Conservation (phyloP, 164 flowering plant genomes). For the Magnolia sinica region DNA sequence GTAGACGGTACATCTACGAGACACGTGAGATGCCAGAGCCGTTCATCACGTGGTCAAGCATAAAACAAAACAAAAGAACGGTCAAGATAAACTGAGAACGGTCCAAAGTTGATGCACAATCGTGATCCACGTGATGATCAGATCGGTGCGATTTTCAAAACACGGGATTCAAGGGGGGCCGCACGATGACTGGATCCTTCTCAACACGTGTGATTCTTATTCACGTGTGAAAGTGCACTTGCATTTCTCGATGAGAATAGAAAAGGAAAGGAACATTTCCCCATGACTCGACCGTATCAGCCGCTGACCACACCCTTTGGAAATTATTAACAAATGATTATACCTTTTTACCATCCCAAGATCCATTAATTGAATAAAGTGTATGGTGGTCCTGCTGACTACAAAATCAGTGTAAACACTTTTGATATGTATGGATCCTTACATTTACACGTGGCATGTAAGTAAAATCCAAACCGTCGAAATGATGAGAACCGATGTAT, state of each 20-base stretch:
- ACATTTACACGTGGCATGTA: too few relatives aligned
- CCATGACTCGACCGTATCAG: conserved; percentile 75
- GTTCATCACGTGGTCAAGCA: too few relatives aligned
- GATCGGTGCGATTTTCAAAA: too few relatives aligned
- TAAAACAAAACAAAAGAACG: too few relatives aligned
- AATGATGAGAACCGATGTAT: not conserved
- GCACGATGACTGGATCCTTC: too few relatives aligned
- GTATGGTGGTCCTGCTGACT: not conserved
- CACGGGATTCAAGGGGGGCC: too few relatives aligned
- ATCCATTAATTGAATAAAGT: not conserved
- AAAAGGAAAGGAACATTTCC: not conserved
- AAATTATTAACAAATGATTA: conserved; percentile 38
- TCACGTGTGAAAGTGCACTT: not conserved
- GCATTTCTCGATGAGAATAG: not conserved
- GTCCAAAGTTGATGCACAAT: too few relatives aligned
- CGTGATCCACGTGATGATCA: too few relatives aligned
- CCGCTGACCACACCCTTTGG: conserved; percentile 64
- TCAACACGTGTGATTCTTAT: not conserved
- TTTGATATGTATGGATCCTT: too few relatives aligned
- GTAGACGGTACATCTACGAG: too few relatives aligned
- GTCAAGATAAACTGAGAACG: too few relatives aligned
- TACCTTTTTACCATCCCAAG: not conserved
- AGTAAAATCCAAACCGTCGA: not conserved
- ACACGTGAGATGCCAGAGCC: too few relatives aligned
- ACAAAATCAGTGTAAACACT: not conserved